Evolutionary conservation across 1,284 basidiomycete species (phyloP), one percentile per base, ranked within the genome.

Genomic region (Ustilago shanxiensis): DNA sequence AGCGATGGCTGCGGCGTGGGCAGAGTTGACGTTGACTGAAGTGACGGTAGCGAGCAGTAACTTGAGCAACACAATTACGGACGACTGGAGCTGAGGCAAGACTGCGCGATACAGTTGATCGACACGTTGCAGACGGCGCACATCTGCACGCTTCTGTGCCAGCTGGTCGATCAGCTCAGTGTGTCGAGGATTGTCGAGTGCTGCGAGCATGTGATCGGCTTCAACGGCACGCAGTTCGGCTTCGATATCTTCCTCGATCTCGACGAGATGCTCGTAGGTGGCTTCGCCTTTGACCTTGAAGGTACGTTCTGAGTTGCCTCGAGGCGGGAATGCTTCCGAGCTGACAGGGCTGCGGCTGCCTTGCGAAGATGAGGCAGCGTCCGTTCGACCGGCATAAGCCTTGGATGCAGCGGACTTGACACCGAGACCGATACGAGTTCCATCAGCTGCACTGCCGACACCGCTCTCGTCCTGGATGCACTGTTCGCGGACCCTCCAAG

Each of bases 391-490:
- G 39, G 44, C 77, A 49, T 39, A 76, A 28, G 60, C 45, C 18
- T 63, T 69, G 10, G 66, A 50, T 33, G 61, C 63, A 28, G 54
- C 65, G 31, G 56, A 31, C 49, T 65, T 61, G 58, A 76, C 68
- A 28, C 79, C 80, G 13, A 77, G 59, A 16, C 73, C 80, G 55
- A 81, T 66, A 11, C 76, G 66, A 22, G 73, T 66, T 22, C 82
- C 79, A 66, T 80, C 70, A 31, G 75, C 70, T 66, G 81, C 89
- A 94, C 89, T 87, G 90, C 94, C 92, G 70, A 98, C 87, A 13
- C 96, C 97, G 80, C 94, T 94, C 88, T 99, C 97, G 60, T 93
- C 91, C 3, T 92, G 92, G 89, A 97, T 93, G 83, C 93, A 97
- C 82, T 98, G 95, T 86, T 98, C 95, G 62, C 97, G 89, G 3